Evolutionary conservation across 2,329 filamentous ascomycete species (phyloP), one percentile per base, ranked within the genome.

Genomic region (Phoma sp.): DNA sequence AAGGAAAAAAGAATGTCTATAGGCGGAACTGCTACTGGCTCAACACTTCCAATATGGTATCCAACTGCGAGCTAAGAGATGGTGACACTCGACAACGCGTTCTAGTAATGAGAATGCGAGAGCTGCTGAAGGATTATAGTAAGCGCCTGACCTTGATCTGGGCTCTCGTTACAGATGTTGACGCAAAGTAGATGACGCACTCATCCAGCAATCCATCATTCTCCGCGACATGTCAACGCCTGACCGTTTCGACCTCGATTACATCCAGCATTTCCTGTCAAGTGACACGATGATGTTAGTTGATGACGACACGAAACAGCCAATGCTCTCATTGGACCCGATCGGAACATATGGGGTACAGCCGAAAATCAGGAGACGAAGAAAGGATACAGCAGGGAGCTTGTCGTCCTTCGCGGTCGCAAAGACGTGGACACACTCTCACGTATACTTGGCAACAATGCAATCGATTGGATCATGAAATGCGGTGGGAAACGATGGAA

Each of bases 71-170:
- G 2, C 40, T 18, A 14, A 30, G 40, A n/a, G 40, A 46, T 11
- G 42, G 32, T 15, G 42, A 46, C 32, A 36, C 30, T 4, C n/a
- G 17, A 15, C 60, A 64, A 26, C 21, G 51, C 3, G 50, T 56
- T 10, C 34, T 61, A 0, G 33, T 64, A 3, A n/a, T 57, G 14
- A 32, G 32, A 17, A 62, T 64, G 7, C 34, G 52, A 42, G 20
- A 38, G 32, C 36, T 28, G 4, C 28, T 64, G 25, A 59, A 56
- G 21, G 47, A 57, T n/a, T 64, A 64, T 33, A 59, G 61, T 50
- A 28, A 45, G 53, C 47, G 20, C 18, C 15, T 7, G 2, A 20
- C 32, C 3, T 10, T 7, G 3, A 7, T 14, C 15, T 15, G 2
- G n/a, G 30, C 12, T 7, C 15, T 17, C 14, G 15, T 12, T n/a